Evolutionary conservation across 345 rosid genomes (phyloP).

Genomic region (Salix purpurea): DNA sequence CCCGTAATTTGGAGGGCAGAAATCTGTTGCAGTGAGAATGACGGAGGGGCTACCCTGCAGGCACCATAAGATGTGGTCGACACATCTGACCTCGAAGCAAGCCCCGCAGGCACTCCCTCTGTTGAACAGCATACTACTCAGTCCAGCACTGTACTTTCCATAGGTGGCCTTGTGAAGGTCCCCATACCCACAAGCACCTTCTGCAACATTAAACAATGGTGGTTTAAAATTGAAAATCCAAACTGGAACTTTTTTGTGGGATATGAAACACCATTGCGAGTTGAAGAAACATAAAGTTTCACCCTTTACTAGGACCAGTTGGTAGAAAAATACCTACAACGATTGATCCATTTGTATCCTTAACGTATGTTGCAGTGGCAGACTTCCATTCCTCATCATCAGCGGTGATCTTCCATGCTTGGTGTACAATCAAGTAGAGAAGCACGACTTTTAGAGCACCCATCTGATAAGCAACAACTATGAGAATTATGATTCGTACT

Average conservation of each 20-base stretch:
- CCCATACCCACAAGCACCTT: slow-evolving; percentile 93
- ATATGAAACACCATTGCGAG: background rate
- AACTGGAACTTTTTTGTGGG: background rate
- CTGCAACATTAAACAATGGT: slow-evolving; percentile 34
- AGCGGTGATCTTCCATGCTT: slow-evolving; percentile 29
- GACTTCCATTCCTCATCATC: slow-evolving; percentile 61
- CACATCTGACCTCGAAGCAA: slow-evolving; percentile 85
- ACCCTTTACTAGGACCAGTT: background rate
- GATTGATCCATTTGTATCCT: slow-evolving; percentile 58
- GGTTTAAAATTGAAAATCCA: background rate
- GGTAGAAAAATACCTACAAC: slow-evolving; percentile 44
- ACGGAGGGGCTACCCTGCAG: slow-evolving; percentile 76
- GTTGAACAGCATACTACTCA: slow-evolving; percentile 73
- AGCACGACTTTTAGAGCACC: slow-evolving; percentile 28
- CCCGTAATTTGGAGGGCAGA: slow-evolving; percentile 87
- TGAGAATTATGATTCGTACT: slow-evolving; percentile 12
- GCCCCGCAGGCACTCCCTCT: slow-evolving; percentile 86
- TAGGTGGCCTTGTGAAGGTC: slow-evolving; percentile 67
- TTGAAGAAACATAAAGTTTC: background rate
- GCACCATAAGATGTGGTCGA: slow-evolving; percentile 83
- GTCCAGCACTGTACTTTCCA: slow-evolving; percentile 68
- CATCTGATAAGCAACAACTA: slow-evolving; percentile 28
- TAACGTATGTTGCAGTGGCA: slow-evolving; percentile 80
- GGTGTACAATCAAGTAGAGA: slow-evolving; percentile 35
- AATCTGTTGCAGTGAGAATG: slow-evolving; percentile 82